Percentiles rank a stretch among this genome's conserved stretches.
These are phyloP conservation scores for Aspergillus aculeatinus DNA, from an alignment of 2,329 filamentous ascomycete species.

Conservation along the genomic window DNA sequence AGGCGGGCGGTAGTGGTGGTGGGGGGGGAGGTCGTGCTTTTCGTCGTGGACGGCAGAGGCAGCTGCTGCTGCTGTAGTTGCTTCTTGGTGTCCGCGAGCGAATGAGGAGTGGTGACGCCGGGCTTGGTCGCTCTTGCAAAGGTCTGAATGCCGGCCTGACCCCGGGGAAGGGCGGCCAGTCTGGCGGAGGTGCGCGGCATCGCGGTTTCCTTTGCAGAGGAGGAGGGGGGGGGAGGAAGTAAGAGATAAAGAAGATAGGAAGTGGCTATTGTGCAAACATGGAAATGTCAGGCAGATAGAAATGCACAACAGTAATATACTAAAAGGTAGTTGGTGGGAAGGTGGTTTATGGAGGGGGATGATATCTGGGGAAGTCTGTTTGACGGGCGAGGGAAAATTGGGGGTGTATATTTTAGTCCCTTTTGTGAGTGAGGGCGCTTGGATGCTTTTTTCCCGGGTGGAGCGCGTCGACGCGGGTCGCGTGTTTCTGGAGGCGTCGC, in stretches of 20 bases:
- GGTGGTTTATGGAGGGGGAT: not conserved
- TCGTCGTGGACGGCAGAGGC: not conserved
- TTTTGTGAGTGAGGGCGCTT: not conserved
- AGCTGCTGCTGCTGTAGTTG: not conserved
- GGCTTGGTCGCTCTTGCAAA: slow-evolving; percentile 49
- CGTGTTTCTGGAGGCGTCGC: slow-evolving; percentile 13
- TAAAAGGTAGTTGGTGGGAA: not conserved
- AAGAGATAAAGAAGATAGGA: slow-evolving; percentile 10
- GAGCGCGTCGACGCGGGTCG: slow-evolving; percentile 3
- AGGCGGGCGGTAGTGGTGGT: slow-evolving; percentile 19
- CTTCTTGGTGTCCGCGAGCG: slow-evolving; percentile 32
- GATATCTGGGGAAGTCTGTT: not conserved
- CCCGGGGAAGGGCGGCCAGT: slow-evolving; percentile 31
- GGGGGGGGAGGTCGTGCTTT: not conserved
- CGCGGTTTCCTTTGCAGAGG: slow-evolving; percentile 20
- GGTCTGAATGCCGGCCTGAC: slow-evolving; percentile 43
- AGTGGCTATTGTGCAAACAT: slow-evolving; percentile 6
- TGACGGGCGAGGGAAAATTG: not conserved
- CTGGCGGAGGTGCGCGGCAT: slow-evolving; percentile 35
- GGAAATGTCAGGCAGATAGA: slow-evolving; percentile 6
- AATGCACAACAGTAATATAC: not conserved
- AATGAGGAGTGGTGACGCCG: slow-evolving; percentile 19
- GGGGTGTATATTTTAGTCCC: not conserved
- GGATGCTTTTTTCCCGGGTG: slow-evolving; percentile 10
- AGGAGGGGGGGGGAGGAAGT: slow-evolving; percentile 1